These are phyloP conservation scores for Mortierella polycephala DNA, from an alignment of 371 early-diverging fungal genomes.

Conservation along the genomic window DNA sequence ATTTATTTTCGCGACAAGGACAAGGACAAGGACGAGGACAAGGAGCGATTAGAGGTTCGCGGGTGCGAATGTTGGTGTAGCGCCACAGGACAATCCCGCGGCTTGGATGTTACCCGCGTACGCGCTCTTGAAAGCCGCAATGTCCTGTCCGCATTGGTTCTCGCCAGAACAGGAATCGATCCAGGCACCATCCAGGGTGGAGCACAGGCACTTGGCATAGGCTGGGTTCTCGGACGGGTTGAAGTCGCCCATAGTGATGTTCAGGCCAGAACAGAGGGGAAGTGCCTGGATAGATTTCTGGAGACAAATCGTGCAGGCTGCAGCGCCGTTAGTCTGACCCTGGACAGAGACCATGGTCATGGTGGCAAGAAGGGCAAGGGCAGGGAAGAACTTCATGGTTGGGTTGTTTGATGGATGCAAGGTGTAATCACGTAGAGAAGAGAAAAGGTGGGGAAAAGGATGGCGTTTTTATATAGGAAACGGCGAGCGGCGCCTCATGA, in stretches of 20 bases:
- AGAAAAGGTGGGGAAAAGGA: background rate
- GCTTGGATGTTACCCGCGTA: slow-evolving; percentile 9
- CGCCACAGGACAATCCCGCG: slow-evolving; percentile 19
- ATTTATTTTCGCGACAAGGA: background rate
- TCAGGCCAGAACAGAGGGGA: slow-evolving; percentile 18
- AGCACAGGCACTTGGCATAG: slow-evolving; percentile 34
- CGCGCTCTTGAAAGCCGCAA: slow-evolving; percentile 19
- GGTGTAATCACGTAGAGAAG: background rate
- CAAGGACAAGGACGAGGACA: background rate
- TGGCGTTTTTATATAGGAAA: background rate
- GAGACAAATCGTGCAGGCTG: slow-evolving; percentile 23
- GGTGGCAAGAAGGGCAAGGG: slow-evolving; percentile 11
- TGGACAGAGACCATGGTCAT: slow-evolving; percentile 13
- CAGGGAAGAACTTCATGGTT: slow-evolving; percentile 22
- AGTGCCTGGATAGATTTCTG: slow-evolving; percentile 25
- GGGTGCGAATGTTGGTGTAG: slow-evolving; percentile 22
- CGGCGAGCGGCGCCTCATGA: no score
- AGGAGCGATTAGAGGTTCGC: background rate
- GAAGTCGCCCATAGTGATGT: slow-evolving; percentile 22
- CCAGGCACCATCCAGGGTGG: slow-evolving; percentile 38
- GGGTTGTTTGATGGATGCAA: background rate
- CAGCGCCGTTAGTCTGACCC: background rate
- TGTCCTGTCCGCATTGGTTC: slow-evolving; percentile 21
- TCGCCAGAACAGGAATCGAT: slow-evolving; percentile 13
- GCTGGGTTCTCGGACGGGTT: slow-evolving; percentile 16